Base-by-base conservation (phyloP, 768 basidiomycete species). In the Hemileccinum impolitum region DNA sequence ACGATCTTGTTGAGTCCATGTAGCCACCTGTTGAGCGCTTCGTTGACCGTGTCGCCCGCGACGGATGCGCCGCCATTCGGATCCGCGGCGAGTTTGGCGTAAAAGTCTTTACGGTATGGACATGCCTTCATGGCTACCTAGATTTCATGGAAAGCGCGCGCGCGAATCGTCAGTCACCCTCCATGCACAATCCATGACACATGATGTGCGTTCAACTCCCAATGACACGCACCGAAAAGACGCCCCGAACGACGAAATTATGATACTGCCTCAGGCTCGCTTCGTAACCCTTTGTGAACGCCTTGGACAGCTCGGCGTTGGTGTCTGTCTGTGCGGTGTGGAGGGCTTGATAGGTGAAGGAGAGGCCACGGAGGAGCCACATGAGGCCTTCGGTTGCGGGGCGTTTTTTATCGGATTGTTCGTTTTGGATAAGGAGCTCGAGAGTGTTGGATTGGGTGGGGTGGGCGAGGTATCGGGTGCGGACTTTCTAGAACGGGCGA, bases 311-410 rank as follows among this genome's bases (percentile, higher is more conserved):
- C 48, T 80, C 76, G 12, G 38, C 47, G 2, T 63, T 62, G 39
- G 79, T 73, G 68, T 94, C 79, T 4, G 71, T 75, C 59, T 92
- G 87, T 0, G 85, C 79, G 39, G 76, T 72, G 54, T 87, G 78
- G 21, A 99, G 80, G 1, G 88, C 88, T 48, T 79, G 75, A 70
- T 85, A 82, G 30, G 95, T 99, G 75, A 99, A 99, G 25, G 82
- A 80, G 45, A 94, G 80, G 3, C 93, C 96, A 26, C 94, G 84
- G 41, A 94, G 77, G 42, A 99, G 79, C 96, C 96, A 99, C 70
- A 97, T 71, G 47, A 97, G 78, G 14, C 92, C 94, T 62, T 94
- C 87, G 0, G 94, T 96, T 3, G 95, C 92, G 1, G 80, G 78
- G 14, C 81, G 79, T 69, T 93, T 93, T 79, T 94, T 91, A 71